These are phyloP conservation scores for Fulvia fulva DNA, from an alignment of 2,329 filamentous ascomycete genomes.

Conservation along the genomic window DNA sequence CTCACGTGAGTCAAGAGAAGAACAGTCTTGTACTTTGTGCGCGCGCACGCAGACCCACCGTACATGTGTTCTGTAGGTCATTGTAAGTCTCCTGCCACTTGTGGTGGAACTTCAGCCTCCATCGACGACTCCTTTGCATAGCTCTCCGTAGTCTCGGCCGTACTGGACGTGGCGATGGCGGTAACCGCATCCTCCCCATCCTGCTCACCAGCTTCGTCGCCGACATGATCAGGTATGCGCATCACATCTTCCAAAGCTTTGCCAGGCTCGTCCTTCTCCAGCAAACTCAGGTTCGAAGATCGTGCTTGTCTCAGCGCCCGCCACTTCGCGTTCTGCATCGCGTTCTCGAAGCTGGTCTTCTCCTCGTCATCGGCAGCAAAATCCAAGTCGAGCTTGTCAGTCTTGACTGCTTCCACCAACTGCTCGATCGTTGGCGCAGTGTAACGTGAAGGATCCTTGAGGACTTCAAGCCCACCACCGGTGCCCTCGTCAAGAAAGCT, in stretches of 20 bases:
- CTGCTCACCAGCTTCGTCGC: conserved; percentile 13
- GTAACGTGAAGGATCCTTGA: conserved; percentile 63
- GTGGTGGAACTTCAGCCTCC: background rate
- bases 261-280: conserved; percentile 84
- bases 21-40: background rate
- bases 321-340: conserved; percentile 88
- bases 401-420: conserved; percentile 69
- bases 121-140: background rate
- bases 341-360: conserved; percentile 57
- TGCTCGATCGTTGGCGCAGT: conserved; percentile 64
- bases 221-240: conserved; percentile 7
- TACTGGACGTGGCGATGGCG: background rate
- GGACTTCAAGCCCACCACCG: conserved; percentile 60
- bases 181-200: conserved; percentile 14
- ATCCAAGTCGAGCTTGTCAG: conserved; percentile 80
- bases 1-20: background rate
- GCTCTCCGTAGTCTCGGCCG: conserved; percentile 1
- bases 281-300: conserved; percentile 66
- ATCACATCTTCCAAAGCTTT: conserved; percentile 56
- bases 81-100: background rate
- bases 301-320: conserved; percentile 77
- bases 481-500: conserved; percentile 71
- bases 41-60: background rate
- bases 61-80: conserved; percentile 2
- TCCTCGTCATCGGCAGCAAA: conserved; percentile 67